A percentile compares a stretch with the other conserved stretches of the same genome.
Evolutionary conservation across 1,139 yeast genomes (phyloP).

Genomic region (Taphrina pruni): DNA sequence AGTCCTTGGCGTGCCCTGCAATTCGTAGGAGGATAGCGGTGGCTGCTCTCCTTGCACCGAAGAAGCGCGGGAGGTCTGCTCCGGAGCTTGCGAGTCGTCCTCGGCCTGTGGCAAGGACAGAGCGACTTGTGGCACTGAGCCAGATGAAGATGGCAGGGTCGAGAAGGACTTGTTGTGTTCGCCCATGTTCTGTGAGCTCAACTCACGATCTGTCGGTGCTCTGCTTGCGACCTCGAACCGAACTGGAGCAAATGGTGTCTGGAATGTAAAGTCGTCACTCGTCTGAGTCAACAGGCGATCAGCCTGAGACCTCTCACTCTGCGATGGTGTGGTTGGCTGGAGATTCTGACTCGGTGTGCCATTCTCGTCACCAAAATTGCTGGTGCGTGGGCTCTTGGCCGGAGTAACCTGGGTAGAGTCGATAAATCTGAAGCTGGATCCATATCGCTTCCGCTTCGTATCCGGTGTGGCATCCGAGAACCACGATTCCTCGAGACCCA

Average conservation of each 20-base stretch:
- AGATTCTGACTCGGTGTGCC: neutral
- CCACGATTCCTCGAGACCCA: slow-evolving; percentile 33
- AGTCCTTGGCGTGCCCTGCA: slow-evolving; percentile 32
- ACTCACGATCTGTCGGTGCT: neutral
- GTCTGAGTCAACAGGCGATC: neutral
- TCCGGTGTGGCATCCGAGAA: slow-evolving; percentile 16
- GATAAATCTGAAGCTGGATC: slow-evolving; percentile 21
- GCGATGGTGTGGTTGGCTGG: slow-evolving; percentile 3
- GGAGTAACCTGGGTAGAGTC: slow-evolving; percentile 15
- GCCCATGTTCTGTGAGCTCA: slow-evolving; percentile 11
- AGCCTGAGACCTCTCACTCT: neutral
- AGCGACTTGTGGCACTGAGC: neutral
- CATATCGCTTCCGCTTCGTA: slow-evolving; percentile 15
- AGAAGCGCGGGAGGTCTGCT: slow-evolving; percentile 21
- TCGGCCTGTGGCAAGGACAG: slow-evolving; percentile 1
- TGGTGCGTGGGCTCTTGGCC: neutral
- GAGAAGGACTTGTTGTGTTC: neutral
- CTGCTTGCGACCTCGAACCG: slow-evolving; percentile 19
- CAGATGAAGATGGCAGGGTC: neutral
- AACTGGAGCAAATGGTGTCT: slow-evolving; percentile 25
- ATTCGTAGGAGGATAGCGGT: slow-evolving; percentile 10
- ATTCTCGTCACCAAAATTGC: slow-evolving; percentile 4
- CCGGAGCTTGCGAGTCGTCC: slow-evolving; percentile 5
- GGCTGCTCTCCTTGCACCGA: slow-evolving; percentile 28
- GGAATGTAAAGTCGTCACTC: slow-evolving; percentile 1